Base-by-base conservation (phyloP, 768 basidiomycete genomes). In the Royoungia palumana region DNA sequence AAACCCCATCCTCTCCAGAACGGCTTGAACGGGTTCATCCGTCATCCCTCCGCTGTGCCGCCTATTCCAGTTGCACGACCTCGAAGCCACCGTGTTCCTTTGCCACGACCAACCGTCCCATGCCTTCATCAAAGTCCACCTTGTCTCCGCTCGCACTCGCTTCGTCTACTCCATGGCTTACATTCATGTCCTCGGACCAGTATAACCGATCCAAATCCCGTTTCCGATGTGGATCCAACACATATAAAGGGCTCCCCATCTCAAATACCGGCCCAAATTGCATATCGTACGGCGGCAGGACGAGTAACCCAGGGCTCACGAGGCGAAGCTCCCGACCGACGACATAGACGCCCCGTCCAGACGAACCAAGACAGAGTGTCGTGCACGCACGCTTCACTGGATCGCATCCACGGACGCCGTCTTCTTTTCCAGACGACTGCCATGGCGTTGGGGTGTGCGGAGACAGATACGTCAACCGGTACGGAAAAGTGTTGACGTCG, bases 111-210 rank as follows among this genome's bases (percentile, higher is more conserved):
- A 68, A 50, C 17, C 66, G 61, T 20, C 66, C 66, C 54, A 64
- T 65, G 3, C 64, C 61, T 43, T 65, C 64, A 17, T 65, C 64
- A 27, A 65, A 65, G 36, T 66, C 64, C 38, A 68, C 56, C 41
- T 39, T 55, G 44, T 66, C 61, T 10, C 49, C 54, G 17, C 36
- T 28, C 24, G 7, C 12, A 1, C 22, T 12, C 22, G 22, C 40
- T 47, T 43, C 24, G 10, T 36, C 35, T 8, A 5, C 28, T 21
- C 20, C 39, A 34, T 24, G 46, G 19, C 45, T 20, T 28, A 32
- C 41, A 28, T 11, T 28, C 22, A 7, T 35, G 16, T 53, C 30
- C 38, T 17, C 30, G 5, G 27, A 24, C 32, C 14, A 5, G 19
- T 35, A 6, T 20, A 36, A 14, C 20, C 41, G 19, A 20, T 49